Evolutionary conservation across 768 basidiomycete species (phyloP), one percentile per base, ranked within the genome.

Genomic region (Hygrocybe coccinea): DNA sequence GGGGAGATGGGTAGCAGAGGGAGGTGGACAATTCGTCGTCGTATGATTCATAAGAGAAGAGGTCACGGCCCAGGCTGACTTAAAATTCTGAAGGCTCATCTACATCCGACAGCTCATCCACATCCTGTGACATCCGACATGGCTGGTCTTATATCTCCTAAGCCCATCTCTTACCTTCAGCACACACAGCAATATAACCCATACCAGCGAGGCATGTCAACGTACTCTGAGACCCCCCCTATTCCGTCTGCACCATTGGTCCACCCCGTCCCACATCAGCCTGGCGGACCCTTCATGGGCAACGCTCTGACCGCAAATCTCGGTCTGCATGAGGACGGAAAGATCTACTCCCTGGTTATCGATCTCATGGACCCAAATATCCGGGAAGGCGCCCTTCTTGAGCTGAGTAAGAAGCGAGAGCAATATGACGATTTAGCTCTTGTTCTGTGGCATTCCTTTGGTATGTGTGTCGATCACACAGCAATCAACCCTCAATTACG

Each of bases 401-500:
- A 99, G 74, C 78, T 99, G 64, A 95, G 92, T 75, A 98, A 99
- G 81, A 98, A 97, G 77, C 78, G 97, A 59, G 97, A 98, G 73
- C 95, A 98, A 71, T 98, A 95, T 67, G 97, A 99, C 68, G 95
- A 99, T 72, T 84, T 99, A 45, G 97, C 97, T 1, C 80, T 98
- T 41, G 91, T 99, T 22, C 79, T 99, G 6, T 99, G 97, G 97
- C 95, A 98, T 65, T 94, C 94, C 2, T 99, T 97, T 65, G 95
- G 95, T 95, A 61, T 55, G 75, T 34, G 29, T 19, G 24, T 7
- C 37, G 33, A n/a, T 44, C 33, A 9, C 6, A 21, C 14, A n/a
- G n/a, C 7, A 51, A 9, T 11, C 76, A 68, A 17, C 46, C 55
- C 24, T 24, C 25, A 47, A 46, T 36, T 34, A 10, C 36, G 45